Conservation (phyloP, 1,284 basidiomycete genomes). For the Cryptococcus sp. region DNA sequence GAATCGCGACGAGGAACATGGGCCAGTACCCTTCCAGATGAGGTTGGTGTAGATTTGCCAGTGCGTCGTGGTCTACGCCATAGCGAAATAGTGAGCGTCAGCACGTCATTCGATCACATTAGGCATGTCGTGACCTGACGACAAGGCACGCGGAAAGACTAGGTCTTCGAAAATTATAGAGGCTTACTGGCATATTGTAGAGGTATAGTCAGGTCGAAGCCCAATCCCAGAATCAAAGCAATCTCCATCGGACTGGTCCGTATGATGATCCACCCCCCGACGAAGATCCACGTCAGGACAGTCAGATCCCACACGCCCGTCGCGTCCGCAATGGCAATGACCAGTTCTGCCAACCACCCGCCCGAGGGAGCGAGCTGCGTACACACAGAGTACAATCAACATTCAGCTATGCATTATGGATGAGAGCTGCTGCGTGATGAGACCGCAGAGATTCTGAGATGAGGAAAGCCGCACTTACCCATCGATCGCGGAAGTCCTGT, state of each 20-base stretch:
- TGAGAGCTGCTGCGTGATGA: not conserved
- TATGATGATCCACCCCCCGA: conserved; percentile 30
- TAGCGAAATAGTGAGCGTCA: not conserved
- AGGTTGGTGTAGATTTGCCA: conserved; percentile 12
- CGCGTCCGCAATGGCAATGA: conserved; percentile 20
- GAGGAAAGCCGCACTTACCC: conserved; percentile 7
- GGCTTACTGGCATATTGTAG: conserved; percentile 34
- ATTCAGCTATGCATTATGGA: not conserved
- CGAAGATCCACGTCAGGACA: conserved; percentile 25
- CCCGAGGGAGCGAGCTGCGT: conserved; percentile 33
- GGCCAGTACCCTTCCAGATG: conserved; percentile 37
- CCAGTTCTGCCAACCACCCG: conserved; percentile 35
- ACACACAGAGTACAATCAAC: not conserved
- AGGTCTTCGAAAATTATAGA: not conserved
- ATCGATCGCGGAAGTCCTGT: conserved; percentile 19
- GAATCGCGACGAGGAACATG: conserved; percentile 22
- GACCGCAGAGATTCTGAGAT: not conserved
- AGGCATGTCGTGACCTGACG: not conserved
- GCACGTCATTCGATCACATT: not conserved
- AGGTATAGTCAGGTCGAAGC: conserved; percentile 33
- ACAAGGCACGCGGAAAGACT: too few relatives aligned
- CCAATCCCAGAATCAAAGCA: conserved; percentile 26
- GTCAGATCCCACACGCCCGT: conserved; percentile 32
- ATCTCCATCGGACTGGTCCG: conserved; percentile 28
- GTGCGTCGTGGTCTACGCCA: conserved; percentile 16